Base-by-base conservation (phyloP, 345 rosid species). In the Passiflora organensis region DNA sequence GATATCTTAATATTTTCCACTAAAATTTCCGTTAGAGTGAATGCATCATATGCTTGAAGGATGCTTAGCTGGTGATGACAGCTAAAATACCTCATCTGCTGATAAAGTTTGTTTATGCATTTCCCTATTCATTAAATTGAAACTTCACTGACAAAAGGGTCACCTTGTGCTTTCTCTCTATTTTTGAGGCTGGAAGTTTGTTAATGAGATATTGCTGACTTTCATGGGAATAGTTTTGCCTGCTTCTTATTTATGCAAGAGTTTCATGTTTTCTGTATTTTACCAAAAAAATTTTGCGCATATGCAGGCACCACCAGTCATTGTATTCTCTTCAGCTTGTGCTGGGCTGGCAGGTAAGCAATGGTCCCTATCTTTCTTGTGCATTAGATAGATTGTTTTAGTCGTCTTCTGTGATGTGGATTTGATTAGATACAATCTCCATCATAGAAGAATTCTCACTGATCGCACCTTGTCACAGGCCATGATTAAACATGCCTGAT, bases 291-390 rank as follows among this genome's bases (percentile, higher is more conserved):
- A 24, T 36, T 28, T 15, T 71, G 53, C 62, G 59, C 43, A 32
- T 19, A 55, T 85, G 79, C 76, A 91, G 96, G 93, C 93, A 51
- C 98, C 96, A 5, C 95, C 96, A 13, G 96, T 91, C 57, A 85
- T 88, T 56, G 90, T 88, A 41, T 80, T 86, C 85, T 84, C 98
- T 60, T 84, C 95, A 20, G 87, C 93, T 52, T 91, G 91, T 71
- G 95, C 95, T 22, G 94, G 95, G 32, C 72, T 88, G 70, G 79
- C 86, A 80, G 96, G 98, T 88, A 32, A 52, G 76, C 49, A 58
- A 14, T 47, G 13, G 32, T 45, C 16, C 51, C 32, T 19, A 46
- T 12, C 4, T 9, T 19, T 51, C 17, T 6, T 36, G 12, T 45
- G 32, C 21, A 12, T 20, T 13, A 34, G 25, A 19, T 13, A 0